These are phyloP conservation scores for Chenopodium quinoa DNA, from an alignment of 148 eudicot genomes.

Conservation along the genomic window DNA sequence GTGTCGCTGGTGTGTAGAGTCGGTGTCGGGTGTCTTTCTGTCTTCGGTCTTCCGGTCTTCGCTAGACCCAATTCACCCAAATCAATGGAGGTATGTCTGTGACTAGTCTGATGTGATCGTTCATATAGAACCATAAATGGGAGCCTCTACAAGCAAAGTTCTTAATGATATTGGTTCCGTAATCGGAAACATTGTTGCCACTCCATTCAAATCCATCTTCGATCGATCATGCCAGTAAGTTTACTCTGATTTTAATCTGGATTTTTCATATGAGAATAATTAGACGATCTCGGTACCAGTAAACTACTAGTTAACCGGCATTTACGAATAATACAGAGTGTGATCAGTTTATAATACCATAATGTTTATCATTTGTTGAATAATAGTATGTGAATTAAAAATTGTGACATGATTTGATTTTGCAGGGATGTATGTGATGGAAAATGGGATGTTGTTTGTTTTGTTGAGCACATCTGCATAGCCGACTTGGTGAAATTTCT, in stretches of 20 bases:
- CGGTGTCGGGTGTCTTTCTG: too few relatives aligned
- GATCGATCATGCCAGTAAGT: conserved; percentile 48
- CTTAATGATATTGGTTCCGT: conserved; percentile 33
- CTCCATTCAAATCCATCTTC: conserved; percentile 41
- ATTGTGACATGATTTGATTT: background rate
- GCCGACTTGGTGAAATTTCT: conserved; percentile 34
- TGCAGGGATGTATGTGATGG: conserved; percentile 43
- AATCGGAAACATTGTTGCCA: conserved; percentile 33
- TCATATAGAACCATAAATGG: conserved; percentile 18
- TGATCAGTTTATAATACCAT: too few relatives aligned
- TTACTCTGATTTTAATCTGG: background rate
- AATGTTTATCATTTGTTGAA: background rate
- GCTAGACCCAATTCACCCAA: too few relatives aligned
- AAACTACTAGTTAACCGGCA: too few relatives aligned
- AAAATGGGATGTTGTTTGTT: conserved; percentile 47
- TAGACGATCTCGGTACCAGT: too few relatives aligned
- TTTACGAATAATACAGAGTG: too few relatives aligned
- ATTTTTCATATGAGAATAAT: too few relatives aligned
- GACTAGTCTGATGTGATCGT: background rate
- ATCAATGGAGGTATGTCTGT: too few relatives aligned
- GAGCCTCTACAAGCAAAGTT: conserved; percentile 35
- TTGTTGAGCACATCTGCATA: conserved; percentile 44
- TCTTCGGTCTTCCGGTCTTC: too few relatives aligned
- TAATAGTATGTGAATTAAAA: background rate
- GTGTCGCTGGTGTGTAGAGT: too few relatives aligned